Base-by-base conservation (phyloP, 2,329 filamentous ascomycete species). In the Sarocladiaceae sp. region DNA sequence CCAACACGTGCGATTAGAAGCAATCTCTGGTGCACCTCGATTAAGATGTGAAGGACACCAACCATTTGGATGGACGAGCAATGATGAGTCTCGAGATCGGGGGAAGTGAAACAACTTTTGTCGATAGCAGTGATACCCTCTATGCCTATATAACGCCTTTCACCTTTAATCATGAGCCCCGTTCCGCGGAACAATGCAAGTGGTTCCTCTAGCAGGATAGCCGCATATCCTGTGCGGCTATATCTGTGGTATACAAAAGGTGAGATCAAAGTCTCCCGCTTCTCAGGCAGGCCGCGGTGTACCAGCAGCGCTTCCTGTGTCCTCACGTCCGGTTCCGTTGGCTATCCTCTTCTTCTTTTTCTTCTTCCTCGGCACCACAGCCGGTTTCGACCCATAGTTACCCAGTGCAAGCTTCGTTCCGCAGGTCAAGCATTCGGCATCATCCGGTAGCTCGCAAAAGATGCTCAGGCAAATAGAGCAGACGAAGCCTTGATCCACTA, bases 381-480 rank as follows among this genome's bases (percentile, higher is more conserved):
- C 86, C 1, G 90, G 90, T 61, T 85, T 89, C 4, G 80, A 76
- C 18, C 88, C 88, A 62, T 91, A 91, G 54, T 81, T 81, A 0
- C 86, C 87, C n/a, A 92, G 71, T n/a, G 83, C 77, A 26, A 96
- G 74, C 61, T 83, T 82, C 3, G 88, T 93, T 2, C 88, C 90
- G 66, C 91, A 96, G 0, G 90, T 96, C 57, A 94, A 72, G 66
- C 91, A 96, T 57, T 86, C 81, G 2, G 82, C 83, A 50, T 82
- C 80, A 3, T 69, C 68, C 1, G 80, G 80, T 1, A 78, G 67
- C 60, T 82, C 76, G 71, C 91, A 96, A 66, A 96, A 96, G 61
- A 96, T 99, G 68, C 90, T 96, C 40, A 99, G 75, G 65, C 94
- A 99, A 60, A 99, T 91, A 55, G 90, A 96, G 74, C 94, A 99